Conservation (phyloP, 1,139 yeast species). For the Torulaspora globosa region DNA sequence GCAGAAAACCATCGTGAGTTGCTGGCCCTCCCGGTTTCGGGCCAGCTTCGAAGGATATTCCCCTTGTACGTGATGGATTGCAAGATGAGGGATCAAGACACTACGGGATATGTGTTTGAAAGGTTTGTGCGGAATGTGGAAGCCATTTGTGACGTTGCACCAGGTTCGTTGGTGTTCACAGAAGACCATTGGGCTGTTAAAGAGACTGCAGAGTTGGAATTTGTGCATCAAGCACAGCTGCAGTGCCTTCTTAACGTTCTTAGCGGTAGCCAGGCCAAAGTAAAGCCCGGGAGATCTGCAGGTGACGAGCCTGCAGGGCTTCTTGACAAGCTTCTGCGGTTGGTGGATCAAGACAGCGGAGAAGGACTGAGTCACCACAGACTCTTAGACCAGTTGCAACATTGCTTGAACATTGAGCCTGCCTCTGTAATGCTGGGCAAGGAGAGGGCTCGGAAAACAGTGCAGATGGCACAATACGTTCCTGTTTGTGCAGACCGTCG, state of each 20-base stretch:
- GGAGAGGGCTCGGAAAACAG: slow-evolving; percentile 42
- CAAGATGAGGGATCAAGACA: slow-evolving; percentile 4
- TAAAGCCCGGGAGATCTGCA: neutral
- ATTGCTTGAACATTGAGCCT: slow-evolving; percentile 24
- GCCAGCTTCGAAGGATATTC: slow-evolving; percentile 23
- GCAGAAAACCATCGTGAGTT: slow-evolving; percentile 23
- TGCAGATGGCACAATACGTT: slow-evolving; percentile 44
- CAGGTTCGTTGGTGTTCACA: slow-evolving; percentile 18
- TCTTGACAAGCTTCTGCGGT: slow-evolving; percentile 14
- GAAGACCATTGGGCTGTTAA: slow-evolving; percentile 8
- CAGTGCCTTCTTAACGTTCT: slow-evolving; percentile 18
- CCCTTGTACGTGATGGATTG: slow-evolving; percentile 17
- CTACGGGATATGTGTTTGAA: slow-evolving; percentile 7
- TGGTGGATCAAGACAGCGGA: slow-evolving; percentile 8
- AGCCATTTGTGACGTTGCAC: slow-evolving; percentile 16
- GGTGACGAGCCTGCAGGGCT: slow-evolving; percentile 3
- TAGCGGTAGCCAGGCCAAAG: neutral
- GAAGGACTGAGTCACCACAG: slow-evolving; percentile 3
- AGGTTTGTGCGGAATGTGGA: slow-evolving; percentile 17
- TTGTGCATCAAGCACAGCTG: slow-evolving; percentile 29
- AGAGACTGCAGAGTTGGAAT: slow-evolving; percentile 15
- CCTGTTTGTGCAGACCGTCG: slow-evolving; percentile 49
- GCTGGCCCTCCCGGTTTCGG: slow-evolving; percentile 23
- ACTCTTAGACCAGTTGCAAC: slow-evolving; percentile 17
- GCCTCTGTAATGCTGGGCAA: slow-evolving; percentile 38